A percentile compares a stretch with the other conserved stretches of the same genome.
phyloP scores from a whole-genome alignment of 169 alveolate species.

The Plasmodium sp. region DNA sequence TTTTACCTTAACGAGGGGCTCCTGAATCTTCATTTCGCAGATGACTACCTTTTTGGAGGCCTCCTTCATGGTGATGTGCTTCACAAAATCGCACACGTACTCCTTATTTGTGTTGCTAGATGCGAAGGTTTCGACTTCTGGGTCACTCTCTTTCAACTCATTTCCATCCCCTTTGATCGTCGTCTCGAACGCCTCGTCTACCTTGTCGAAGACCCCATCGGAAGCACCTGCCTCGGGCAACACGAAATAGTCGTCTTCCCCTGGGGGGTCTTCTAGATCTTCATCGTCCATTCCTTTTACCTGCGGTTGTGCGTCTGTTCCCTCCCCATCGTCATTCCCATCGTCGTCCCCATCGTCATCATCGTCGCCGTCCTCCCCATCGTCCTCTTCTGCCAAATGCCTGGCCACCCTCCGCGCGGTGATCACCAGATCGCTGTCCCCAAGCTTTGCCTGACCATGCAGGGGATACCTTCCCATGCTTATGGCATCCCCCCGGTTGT shows the following conservation, averaged over 20 bases:
- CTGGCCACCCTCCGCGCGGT: background rate
- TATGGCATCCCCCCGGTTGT: background rate
- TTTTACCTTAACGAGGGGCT: constrained; percentile 42
- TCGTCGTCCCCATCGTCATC: background rate
- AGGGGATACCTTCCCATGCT: background rate
- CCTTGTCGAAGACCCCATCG: background rate
- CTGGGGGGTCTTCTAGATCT: background rate
- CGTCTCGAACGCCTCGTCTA: background rate
- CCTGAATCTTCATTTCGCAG: constrained; percentile 22
- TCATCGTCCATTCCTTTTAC: background rate
- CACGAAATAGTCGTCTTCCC: background rate
- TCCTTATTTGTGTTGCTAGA: constrained; percentile 47
- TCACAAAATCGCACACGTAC: constrained; percentile 59
- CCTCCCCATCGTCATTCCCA: background rate
- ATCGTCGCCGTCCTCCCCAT: background rate
- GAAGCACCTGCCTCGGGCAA: background rate
- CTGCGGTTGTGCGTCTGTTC: background rate
- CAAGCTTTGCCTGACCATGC: background rate
- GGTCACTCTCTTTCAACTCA: background rate
- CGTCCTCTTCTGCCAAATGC: background rate
- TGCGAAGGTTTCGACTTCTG: background rate
- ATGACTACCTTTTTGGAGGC: background rate
- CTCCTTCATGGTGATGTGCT: background rate
- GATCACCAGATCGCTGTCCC: background rate
- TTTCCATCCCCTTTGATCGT: background rate